Base-by-base conservation (phyloP, 345 rosid genomes). In the Tarenaya hassleriana region DNA sequence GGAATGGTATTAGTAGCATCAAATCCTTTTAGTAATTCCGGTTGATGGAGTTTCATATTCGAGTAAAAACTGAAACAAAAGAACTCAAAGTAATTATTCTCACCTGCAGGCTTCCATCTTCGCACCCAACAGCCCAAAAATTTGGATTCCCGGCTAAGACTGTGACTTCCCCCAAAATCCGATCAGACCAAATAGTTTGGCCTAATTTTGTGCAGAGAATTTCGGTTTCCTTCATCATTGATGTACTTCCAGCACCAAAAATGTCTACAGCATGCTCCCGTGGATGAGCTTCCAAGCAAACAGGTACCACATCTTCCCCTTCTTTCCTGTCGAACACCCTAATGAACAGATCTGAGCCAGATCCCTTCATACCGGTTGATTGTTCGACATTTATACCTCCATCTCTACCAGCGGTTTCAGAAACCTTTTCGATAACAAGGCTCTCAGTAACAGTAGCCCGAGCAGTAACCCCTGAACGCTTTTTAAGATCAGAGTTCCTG, bases 111-210 rank as follows among this genome's bases (percentile, higher is more conserved):
- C 85, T 80, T 52, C 99, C 99, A 70, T 88, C 95, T 68, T 94
- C 97, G 55, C 94, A 86, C 31, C 99, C 99, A 56, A 83, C 95
- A 17, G 95, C 99, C 99, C 97, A 94, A 62, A 94, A 82, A 61
- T 94, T 88, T 41, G 85, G 85, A 80, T 88, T 88, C 60, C 99
- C 99, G 29, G 97, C 95, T 63, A 94, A 72, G 65, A 88, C 97
- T 13, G 97, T 86, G 55, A 78, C 95, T 63, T 76, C 83, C 53
- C 97, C 97, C 4, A 87, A 61, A 44, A 94, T 78, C 68, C 95
- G 74, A 58, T 94, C 97, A 55, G 87, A 78, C 97, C 97, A 94
- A 61, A 94, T 88, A 58, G 70, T 83, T 63, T 81, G 75, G 52
- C 72, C 73, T 55, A 87, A 91, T 66, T 63, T 74, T 47, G 75